Evolutionary conservation across 192 early-diverging fungal genomes (phyloP), one percentile per base, ranked within the genome.

Genomic region (Coemansia reversa): DNA sequence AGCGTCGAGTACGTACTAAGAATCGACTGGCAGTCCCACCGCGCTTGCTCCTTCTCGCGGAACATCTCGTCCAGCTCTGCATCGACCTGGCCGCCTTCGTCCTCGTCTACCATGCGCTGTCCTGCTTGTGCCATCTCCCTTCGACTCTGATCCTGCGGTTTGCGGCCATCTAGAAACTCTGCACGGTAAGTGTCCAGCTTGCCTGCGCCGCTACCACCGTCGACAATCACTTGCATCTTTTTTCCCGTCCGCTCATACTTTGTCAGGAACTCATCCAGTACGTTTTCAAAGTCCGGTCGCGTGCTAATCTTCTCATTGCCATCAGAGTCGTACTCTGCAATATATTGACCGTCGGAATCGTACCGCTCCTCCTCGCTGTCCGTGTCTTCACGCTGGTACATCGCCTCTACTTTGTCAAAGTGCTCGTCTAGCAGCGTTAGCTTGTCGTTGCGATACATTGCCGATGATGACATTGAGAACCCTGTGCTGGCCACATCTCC

Each of bases 21-120:
- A 23, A 98, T 88, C 24, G 91, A 90, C 81, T 98, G 90, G 61
- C 90, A 90, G 84, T 98, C 96, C 96, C 96, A 98, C 30, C 72
- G 72, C 55, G 69, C 58, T 29, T 86, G 69, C 61, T 87, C 72
- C 42, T 85, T 85, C 42, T 86, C 81, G 51, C 85, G 79, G 58
- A 86, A 79, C 66, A 85, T 57, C 2, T 83, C 52, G n/a, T 66
- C 65, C 12, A 83, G n/a, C 62, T 87, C 80, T 16, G 67, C 69
- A 7, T 80, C 81, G 48, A 84, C 78, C 55, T 72, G 52, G 49
- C 69, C 62, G 5, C 33, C 57, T 24, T 66, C 65, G 8, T 65
- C 60, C 55, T 77, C 76, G 25, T 73, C 54, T 51, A 66, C 55
- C 54, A 74, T 58, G 50, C 76, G 49, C 71, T 65, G 48, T 42